Evolutionary conservation across 768 basidiomycete genomes (phyloP).

Genomic region (Naganishia randhawae): DNA sequence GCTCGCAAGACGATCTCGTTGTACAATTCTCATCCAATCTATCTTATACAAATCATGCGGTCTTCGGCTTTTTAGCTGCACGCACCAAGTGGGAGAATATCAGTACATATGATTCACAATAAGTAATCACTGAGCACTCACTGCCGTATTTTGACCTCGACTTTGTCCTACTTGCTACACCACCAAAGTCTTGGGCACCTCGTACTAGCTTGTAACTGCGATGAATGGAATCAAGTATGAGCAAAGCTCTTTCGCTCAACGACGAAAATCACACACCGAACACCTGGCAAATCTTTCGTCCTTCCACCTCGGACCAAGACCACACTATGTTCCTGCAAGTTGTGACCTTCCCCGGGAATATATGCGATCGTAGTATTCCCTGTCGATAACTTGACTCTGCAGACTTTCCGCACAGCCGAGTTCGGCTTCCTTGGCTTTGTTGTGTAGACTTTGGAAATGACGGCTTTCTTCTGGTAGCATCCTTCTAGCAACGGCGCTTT

Average conservation of each 20-base stretch:
- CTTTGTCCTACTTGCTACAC: constrained; percentile 75
- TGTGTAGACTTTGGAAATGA: constrained; percentile 69
- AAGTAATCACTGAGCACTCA: constrained; percentile 48
- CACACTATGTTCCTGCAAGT: constrained; percentile 94
- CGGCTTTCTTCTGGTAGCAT: constrained; percentile 85
- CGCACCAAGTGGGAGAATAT: not conserved
- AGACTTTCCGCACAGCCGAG: constrained; percentile 95
- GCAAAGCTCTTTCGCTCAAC: not conserved
- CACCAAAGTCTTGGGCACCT: constrained; percentile 84
- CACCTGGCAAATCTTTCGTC: constrained; percentile 96
- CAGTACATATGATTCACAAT: not conserved
- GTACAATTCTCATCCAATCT: not conserved
- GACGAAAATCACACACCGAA: constrained; percentile 61
- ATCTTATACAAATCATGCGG: constrained; percentile 26
- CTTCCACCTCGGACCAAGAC: constrained; percentile 91
- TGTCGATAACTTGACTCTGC: constrained; percentile 82
- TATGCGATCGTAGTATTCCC: constrained; percentile 89
- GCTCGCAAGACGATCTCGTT: not conserved
- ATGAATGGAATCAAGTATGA: not conserved
- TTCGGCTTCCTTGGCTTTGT: constrained; percentile 96
- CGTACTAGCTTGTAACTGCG: constrained; percentile 88
- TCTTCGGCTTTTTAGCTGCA: constrained; percentile 79
- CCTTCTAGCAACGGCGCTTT: constrained; percentile 74
- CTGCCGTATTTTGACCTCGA: constrained; percentile 91
- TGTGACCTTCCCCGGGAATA: constrained; percentile 95